Percentiles rank a stretch among this genome's conserved stretches.
Evolutionary conservation across 2,329 filamentous ascomycete species (phyloP).

Genomic region (Clonostachys byssicola): DNA sequence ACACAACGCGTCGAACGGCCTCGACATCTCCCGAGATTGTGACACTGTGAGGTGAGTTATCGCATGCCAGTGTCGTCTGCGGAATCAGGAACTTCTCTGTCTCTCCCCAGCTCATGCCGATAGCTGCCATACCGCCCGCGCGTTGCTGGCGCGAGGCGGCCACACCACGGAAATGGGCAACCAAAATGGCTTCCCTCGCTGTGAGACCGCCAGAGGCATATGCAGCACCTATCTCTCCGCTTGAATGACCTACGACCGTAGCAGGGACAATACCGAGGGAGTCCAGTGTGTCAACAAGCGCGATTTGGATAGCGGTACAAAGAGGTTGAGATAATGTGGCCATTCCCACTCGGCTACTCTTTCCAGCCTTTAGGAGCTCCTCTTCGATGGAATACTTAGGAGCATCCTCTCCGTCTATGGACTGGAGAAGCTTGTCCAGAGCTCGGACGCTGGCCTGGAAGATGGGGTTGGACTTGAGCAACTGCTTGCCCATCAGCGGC

Average conservation of each 20-base stretch:
- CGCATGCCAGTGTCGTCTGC: constrained; percentile 5
- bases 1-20: constrained; percentile 8
- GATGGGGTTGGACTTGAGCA: constrained; percentile 10
- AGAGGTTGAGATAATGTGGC: constrained; percentile 18
- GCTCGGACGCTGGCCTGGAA: background rate
- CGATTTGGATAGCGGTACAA: constrained; percentile 31
- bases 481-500: constrained; percentile 12
- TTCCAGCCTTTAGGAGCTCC: background rate
- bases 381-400: background rate
- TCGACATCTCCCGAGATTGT: background rate
- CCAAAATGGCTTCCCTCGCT: constrained; percentile 3
- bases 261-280: constrained; percentile 17
- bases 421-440: too few relatives aligned
- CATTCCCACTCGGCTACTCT: background rate
- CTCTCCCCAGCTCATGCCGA: constrained; percentile 17
- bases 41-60: background rate
- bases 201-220: constrained; percentile 25
- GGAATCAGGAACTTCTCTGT: constrained; percentile 15
- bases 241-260: constrained; percentile 31
- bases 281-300: constrained; percentile 27
- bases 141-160: constrained; percentile 10
- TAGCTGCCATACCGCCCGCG: constrained; percentile 4
- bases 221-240: constrained; percentile 34
- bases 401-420: too few relatives aligned
- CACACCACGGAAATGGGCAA: constrained; percentile 1